phyloP scores from a whole-genome alignment of 163 green algal species.

The Trebouxia gelatinosa region DNA sequence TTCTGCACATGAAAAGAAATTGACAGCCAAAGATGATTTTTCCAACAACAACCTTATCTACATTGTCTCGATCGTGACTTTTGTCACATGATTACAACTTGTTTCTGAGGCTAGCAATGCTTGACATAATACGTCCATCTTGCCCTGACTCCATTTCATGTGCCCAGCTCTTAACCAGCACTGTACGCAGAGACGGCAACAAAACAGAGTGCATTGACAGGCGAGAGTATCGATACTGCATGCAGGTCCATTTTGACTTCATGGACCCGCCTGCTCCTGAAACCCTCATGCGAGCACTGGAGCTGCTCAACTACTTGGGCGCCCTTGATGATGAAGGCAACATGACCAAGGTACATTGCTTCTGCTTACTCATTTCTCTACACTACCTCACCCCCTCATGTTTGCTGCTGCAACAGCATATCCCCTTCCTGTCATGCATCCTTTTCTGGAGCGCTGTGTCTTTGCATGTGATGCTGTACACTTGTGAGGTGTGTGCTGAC shows the following conservation, averaged over 20 bases:
- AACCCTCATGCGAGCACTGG: conserved; percentile 98
- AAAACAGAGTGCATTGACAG: neutral
- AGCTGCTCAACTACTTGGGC: conserved; percentile 99
- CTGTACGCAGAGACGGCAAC: no score
- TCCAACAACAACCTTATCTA: conserved; percentile 59
- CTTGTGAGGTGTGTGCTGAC: neutral
- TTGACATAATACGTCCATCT: no score
- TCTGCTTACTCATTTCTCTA: no score
- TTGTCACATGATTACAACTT: conserved; percentile 49
- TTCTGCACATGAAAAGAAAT: no score
- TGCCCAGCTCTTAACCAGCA: no score
- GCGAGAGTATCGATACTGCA: neutral
- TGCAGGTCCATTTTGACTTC: conserved; percentile 99
- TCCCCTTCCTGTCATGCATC: no score
- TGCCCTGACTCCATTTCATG: no score
- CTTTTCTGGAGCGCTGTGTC: no score
- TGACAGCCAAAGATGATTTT: conserved; percentile 29
- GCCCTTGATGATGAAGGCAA: conserved; percentile 98
- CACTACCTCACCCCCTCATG: no score
- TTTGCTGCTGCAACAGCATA: no score
- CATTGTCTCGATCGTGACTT: conserved; percentile 56
- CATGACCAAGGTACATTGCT: conserved; percentile 69
- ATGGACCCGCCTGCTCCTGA: conserved; percentile 99
- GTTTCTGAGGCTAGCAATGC: conserved; percentile 28
- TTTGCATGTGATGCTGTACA: no score